Evolutionary conservation across 768 basidiomycete species (phyloP).

Genomic region (Russula vinacea): DNA sequence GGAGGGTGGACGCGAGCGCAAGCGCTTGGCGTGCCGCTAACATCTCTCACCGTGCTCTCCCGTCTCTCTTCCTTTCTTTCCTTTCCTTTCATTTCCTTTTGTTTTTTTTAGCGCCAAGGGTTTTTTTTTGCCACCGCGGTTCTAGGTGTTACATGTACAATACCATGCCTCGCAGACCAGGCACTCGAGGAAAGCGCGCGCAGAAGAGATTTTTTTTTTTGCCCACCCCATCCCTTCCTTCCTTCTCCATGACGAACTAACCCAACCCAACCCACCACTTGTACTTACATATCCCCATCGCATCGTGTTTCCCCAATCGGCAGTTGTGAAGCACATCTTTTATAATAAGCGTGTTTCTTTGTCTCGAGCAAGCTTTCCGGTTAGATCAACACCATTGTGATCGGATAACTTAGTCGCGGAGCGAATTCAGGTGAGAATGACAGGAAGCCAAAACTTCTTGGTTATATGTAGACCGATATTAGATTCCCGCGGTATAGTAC

Average conservation of each 20-base stretch:
- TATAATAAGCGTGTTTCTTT: slow-evolving; percentile 23
- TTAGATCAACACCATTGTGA: no score
- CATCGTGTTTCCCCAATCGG: slow-evolving; percentile 13
- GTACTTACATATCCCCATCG: slow-evolving; percentile 27
- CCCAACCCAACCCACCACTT: slow-evolving; percentile 8
- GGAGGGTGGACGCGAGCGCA: slow-evolving; percentile 72
- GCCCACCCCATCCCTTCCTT: background rate
- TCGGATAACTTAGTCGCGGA: no score
- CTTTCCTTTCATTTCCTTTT: background rate
- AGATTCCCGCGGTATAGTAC: no score
- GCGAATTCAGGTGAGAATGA: no score
- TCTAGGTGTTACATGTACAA: slow-evolving; percentile 22
- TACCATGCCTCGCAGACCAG: slow-evolving; percentile 21
- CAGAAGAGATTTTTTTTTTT: slow-evolving; percentile 11
- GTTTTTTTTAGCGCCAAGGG: slow-evolving; percentile 2
- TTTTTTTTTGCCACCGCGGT: slow-evolving; percentile 11
- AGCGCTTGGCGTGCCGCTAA: slow-evolving; percentile 66
- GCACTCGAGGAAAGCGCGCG: slow-evolving; percentile 11
- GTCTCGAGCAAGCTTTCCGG: background rate
- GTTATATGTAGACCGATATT: no score
- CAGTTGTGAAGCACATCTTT: slow-evolving; percentile 28
- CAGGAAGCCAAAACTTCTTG: no score
- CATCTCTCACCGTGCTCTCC: background rate
- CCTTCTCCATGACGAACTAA: background rate
- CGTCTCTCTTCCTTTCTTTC: background rate